These are phyloP conservation scores for Yamadazyma sp. DNA, from an alignment of 1,139 yeast genomes.

Conservation along the genomic window DNA sequence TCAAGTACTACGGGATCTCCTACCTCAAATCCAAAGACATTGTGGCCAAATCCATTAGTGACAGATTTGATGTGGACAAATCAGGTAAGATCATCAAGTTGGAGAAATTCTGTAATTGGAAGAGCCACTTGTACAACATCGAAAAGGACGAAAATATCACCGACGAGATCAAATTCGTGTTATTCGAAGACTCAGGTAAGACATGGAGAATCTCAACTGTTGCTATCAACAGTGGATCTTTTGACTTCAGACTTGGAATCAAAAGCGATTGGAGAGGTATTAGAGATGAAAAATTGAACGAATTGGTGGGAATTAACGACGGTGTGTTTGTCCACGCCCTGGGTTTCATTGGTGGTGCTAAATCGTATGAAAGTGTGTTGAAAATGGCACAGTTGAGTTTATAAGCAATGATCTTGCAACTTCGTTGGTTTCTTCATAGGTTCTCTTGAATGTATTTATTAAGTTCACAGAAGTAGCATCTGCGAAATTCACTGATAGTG, in stretches of 20 bases:
- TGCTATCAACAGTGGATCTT: conserved; percentile 69
- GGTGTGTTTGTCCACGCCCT: conserved; percentile 94
- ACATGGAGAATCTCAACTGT: conserved; percentile 94
- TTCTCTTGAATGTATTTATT: neutral
- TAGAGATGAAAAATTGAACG: conserved; percentile 78
- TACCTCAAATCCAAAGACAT: conserved; percentile 89
- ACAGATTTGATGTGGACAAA: conserved; percentile 52
- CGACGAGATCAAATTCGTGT: conserved; percentile 62
- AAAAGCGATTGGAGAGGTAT: conserved; percentile 94
- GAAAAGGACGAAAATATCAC: conserved; percentile 52
- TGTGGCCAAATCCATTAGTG: conserved; percentile 67
- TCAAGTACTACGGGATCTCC: conserved; percentile 73
- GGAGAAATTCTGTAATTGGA: conserved; percentile 86
- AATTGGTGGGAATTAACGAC: conserved; percentile 74
- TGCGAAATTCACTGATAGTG: neutral
- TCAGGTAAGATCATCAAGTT: conserved; percentile 75
- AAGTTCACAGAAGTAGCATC: too few relatives aligned
- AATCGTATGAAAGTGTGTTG: conserved; percentile 74
- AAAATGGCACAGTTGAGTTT: conserved; percentile 61
- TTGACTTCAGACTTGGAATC: conserved; percentile 80
- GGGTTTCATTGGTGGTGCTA: conserved; percentile 96
- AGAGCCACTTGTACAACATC: conserved; percentile 78
- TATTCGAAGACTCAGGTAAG: conserved; percentile 70
- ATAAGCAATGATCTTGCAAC: too few relatives aligned
- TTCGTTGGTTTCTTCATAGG: too few relatives aligned